Conservation (phyloP, 106 monocot genomes). For the Narthecium ossifragum region DNA sequence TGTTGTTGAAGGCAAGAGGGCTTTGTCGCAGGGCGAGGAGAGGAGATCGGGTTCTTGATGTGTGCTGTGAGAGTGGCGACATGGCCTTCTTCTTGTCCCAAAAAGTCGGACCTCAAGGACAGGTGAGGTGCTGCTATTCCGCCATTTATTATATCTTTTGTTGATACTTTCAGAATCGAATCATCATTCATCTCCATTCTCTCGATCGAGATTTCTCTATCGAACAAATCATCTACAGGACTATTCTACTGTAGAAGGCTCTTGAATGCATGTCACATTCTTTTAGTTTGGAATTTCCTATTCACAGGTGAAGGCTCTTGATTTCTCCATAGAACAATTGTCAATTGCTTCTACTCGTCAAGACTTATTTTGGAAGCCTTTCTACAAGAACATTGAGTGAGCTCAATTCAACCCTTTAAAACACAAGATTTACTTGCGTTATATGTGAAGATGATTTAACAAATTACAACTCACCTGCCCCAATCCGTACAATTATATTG, state of each 20-base stretch:
- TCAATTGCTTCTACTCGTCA: conserved; percentile 60
- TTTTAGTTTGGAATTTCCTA: neutral
- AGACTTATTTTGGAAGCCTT: conserved; percentile 50
- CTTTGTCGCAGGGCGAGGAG: conserved; percentile 36
- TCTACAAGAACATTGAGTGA: conserved; percentile 86
- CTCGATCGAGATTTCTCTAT: too few relatives aligned
- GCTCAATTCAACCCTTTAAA: conserved; percentile 20
- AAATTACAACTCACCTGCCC: neutral
- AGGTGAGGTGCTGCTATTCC: conserved; percentile 27
- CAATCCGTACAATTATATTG: neutral
- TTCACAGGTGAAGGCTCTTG: conserved; percentile 70
- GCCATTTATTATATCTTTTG: too few relatives aligned
- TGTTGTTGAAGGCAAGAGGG: neutral
- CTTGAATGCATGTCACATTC: neutral
- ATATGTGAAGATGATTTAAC: neutral
- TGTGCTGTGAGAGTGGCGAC: conserved; percentile 96
- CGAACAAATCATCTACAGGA: too few relatives aligned
- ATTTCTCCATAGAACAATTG: conserved; percentile 74
- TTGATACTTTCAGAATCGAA: too few relatives aligned
- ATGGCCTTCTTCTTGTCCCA: conserved; percentile 79
- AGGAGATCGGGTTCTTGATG: conserved; percentile 74
- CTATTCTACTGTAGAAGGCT: neutral
- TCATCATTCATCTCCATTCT: too few relatives aligned
- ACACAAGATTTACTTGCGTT: too few relatives aligned
- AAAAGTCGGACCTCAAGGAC: conserved; percentile 57